phyloP scores from a whole-genome alignment of 108 stramenopile genomes.

The Stephanodiscus triporus region DNA sequence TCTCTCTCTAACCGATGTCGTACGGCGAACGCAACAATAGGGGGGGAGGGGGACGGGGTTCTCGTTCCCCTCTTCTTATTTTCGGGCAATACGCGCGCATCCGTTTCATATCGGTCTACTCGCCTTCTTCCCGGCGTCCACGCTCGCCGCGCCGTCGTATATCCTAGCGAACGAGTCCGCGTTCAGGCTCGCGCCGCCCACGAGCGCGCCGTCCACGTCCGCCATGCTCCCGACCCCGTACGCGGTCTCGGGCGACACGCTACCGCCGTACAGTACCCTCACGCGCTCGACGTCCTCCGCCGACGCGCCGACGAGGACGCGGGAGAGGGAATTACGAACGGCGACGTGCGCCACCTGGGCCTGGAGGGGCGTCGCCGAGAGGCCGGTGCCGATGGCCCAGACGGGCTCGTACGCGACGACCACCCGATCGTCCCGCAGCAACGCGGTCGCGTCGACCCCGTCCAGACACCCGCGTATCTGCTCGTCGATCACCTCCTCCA shows the following conservation, averaged over 20 bases:
- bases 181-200: constrained; percentile 68
- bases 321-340: constrained; percentile 40
- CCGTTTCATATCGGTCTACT: no score
- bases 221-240: constrained; percentile 55
- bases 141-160: constrained; percentile 49
- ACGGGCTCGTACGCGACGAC: constrained; percentile 91
- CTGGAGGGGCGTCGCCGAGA: constrained; percentile 82
- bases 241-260: constrained; percentile 61
- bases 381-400: constrained; percentile 96
- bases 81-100: no score
- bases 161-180: constrained; percentile 80
- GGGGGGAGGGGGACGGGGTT: no score
- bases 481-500: constrained; percentile 44
- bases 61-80: no score
- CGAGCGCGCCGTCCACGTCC: constrained; percentile 77
- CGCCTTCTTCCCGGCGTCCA: constrained; percentile 17
- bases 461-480: constrained; percentile 58
- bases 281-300: constrained; percentile 30
- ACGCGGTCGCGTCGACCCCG: constrained; percentile 40
- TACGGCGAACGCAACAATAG: neutral
- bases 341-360: constrained; percentile 64
- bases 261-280: constrained; percentile 72
- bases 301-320: constrained; percentile 31
- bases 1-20: no score
- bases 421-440: constrained; percentile 44